Evolutionary conservation across 352 stramenopile genomes (phyloP).

Genomic region (Blastocystis sp.): DNA sequence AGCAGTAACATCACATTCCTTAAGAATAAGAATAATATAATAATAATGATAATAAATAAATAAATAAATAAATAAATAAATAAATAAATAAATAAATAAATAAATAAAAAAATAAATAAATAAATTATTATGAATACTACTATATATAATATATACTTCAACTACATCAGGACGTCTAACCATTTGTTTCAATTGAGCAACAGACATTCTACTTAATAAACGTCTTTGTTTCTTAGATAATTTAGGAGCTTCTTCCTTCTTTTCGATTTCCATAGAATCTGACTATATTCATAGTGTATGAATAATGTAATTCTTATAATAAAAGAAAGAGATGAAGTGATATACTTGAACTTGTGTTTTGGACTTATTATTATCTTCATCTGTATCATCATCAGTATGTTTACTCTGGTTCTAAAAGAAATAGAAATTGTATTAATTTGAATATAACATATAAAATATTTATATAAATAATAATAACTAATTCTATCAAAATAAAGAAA

Average conservation of each 20-base stretch:
- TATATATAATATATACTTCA: no score
- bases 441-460: background rate
- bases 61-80: background rate
- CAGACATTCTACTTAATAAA: slow-evolving; percentile 67
- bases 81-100: background rate
- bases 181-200: slow-evolving; percentile 85
- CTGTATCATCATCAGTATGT: background rate
- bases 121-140: no score
- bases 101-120: slow-evolving; percentile 1
- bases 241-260: slow-evolving; percentile 14
- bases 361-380: background rate
- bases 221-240: slow-evolving; percentile 75
- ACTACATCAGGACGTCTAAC: slow-evolving; percentile 69
- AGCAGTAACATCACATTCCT: slow-evolving; percentile 87
- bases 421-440: background rate
- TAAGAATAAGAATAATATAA: no score
- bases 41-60: no score
- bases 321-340: background rate
- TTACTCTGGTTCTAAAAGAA: background rate
- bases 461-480: no score
- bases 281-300: no score
- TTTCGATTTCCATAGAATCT: slow-evolving; percentile 17
- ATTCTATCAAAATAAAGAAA: no score
- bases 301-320: no score
- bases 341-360: slow-evolving; percentile 8